These are phyloP conservation scores for Nigrospora sphaerica DNA, from an alignment of 2,329 filamentous ascomycete genomes.

Conservation along the genomic window DNA sequence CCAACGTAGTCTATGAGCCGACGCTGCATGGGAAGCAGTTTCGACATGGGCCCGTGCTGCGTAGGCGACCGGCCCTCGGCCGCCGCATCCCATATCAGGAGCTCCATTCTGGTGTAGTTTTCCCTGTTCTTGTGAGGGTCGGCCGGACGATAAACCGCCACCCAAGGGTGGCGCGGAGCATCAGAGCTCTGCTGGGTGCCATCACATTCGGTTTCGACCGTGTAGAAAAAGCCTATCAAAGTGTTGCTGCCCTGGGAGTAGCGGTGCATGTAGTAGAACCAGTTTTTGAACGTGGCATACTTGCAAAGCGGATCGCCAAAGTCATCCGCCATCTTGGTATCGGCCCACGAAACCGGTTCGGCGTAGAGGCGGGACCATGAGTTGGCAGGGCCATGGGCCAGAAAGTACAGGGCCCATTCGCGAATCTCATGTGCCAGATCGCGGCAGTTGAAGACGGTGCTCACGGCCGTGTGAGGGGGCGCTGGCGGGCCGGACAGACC, in stretches of 20 bases:
- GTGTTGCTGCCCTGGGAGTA: constrained; percentile 20
- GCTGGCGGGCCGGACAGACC: neutral
- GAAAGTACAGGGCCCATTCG: constrained; percentile 6
- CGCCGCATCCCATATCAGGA: constrained; percentile 48
- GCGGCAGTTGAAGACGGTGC: constrained; percentile 4
- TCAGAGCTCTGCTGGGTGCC: constrained; percentile 6
- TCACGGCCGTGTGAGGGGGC: too few species aligned
- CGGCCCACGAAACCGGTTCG: constrained; percentile 32
- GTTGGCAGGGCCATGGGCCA: too few species aligned
- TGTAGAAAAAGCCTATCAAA: constrained; percentile 44
- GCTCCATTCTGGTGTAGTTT: constrained; percentile 29
- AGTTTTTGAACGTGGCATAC: constrained; percentile 25
- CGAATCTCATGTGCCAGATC: constrained; percentile 11
- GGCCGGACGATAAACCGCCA: constrained; percentile 38
- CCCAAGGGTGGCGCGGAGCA: constrained; percentile 39
- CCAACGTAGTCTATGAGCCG: constrained; percentile 31
- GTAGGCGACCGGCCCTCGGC: constrained; percentile 12
- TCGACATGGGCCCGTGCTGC: constrained; percentile 4
- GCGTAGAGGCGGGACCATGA: constrained; percentile 24
- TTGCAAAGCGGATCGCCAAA: constrained; percentile 17
- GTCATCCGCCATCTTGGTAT: constrained; percentile 30
- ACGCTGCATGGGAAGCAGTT: constrained; percentile 37
- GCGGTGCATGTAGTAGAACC: constrained; percentile 20
- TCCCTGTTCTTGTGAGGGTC: constrained; percentile 22
- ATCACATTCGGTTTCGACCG: constrained; percentile 31